Evolutionary conservation across 2,329 filamentous ascomycete species (phyloP).

Genomic region (Chaetomiaceae sp.): DNA sequence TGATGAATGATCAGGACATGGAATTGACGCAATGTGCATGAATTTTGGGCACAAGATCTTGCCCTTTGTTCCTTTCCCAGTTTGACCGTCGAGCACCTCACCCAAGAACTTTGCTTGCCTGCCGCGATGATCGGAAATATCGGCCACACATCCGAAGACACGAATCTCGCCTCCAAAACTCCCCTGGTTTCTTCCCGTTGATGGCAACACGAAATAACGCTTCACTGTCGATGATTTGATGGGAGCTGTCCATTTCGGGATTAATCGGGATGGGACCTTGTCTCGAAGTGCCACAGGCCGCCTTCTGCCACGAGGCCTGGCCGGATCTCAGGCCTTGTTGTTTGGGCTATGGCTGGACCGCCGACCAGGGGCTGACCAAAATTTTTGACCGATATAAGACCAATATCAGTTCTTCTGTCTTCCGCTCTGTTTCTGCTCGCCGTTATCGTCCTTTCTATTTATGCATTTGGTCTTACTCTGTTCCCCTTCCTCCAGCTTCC

Average conservation of each 20-base stretch:
- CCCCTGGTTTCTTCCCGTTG: background rate
- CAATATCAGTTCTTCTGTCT: background rate
- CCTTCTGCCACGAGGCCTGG: conserved; percentile 12
- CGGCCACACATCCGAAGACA: background rate
- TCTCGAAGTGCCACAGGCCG: conserved; percentile 15
- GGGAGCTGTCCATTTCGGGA: conserved; percentile 3
- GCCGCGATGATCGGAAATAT: background rate
- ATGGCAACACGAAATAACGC: background rate
- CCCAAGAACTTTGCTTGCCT: too few species aligned
- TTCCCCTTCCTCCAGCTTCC: background rate
- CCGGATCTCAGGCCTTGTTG: conserved; percentile 5
- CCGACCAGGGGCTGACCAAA: background rate
- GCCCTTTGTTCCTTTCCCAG: background rate
- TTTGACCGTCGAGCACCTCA: too few species aligned
- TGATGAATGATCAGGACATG: too few species aligned
- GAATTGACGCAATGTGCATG: too few species aligned
- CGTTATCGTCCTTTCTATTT: too few species aligned
- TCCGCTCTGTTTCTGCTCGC: background rate
- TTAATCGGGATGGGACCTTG: conserved; percentile 11
- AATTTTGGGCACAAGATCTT: too few species aligned
- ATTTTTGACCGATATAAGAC: conserved; percentile 7
- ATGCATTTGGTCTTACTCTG: background rate
- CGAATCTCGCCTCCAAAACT: conserved; percentile 4
- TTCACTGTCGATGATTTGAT: conserved; percentile 9
- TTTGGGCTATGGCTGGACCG: background rate